These are phyloP conservation scores for Diaporthe citriasiana DNA, from an alignment of 2,329 filamentous ascomycete genomes.

Conservation along the genomic window DNA sequence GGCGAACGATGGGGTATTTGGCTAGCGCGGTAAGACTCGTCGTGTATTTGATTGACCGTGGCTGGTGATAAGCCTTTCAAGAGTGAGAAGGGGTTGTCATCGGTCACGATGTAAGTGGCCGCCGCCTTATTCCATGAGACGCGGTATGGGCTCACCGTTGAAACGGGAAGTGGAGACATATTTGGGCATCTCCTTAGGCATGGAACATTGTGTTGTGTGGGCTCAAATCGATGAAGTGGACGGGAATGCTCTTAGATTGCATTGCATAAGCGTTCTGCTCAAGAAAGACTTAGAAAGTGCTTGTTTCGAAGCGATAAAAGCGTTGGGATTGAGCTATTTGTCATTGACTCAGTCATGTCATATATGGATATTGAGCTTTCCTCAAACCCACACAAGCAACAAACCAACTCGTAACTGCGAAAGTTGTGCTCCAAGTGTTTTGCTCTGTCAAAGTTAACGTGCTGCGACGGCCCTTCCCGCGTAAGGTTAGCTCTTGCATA, in stretches of 20 bases:
- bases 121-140: background rate
- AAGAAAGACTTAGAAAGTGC: background rate
- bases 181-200: background rate
- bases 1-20: conserved; percentile 43
- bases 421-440: background rate
- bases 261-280: background rate
- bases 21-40: background rate
- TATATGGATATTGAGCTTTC: no score
- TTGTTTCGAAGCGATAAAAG: background rate
- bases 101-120: background rate
- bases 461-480: background rate
- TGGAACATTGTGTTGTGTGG: no score
- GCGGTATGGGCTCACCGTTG: background rate
- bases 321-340: background rate
- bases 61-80: background rate
- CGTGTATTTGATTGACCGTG: background rate
- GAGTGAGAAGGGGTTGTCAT: background rate
- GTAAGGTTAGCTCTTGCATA: background rate
- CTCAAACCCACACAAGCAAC: background rate
- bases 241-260: no score
- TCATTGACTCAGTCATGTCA: background rate
- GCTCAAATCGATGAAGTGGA: background rate
- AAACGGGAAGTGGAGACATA: background rate
- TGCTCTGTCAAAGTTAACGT: background rate
- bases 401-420: background rate